Evolutionary conservation across 305 asterid genomes (phyloP).

Genomic region (Plantago coronopus): DNA sequence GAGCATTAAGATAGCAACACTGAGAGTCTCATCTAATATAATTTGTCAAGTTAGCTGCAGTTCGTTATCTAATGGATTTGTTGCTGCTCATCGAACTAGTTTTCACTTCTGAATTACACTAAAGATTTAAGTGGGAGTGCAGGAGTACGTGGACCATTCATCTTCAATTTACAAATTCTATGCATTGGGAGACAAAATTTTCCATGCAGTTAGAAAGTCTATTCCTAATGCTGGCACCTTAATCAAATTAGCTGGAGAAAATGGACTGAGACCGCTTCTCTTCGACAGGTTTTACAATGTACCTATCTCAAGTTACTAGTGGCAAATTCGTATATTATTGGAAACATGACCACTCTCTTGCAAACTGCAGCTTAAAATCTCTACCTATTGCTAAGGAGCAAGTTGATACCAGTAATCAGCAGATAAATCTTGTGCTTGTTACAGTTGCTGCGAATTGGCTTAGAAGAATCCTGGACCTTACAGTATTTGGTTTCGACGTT

Average conservation of each 20-base stretch:
- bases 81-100: slow-evolving; percentile 25
- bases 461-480: slow-evolving; percentile 65
- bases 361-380: slow-evolving; percentile 72
- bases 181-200: slow-evolving; percentile 71
- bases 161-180: slow-evolving; percentile 81
- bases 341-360: slow-evolving; percentile 18
- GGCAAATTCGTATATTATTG: slow-evolving; percentile 13
- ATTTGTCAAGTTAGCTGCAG: slow-evolving; percentile 9
- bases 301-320: slow-evolving; percentile 9
- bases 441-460: slow-evolving; percentile 75
- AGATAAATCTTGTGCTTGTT: slow-evolving; percentile 68
- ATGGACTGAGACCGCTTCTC: slow-evolving; percentile 59
- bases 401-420: slow-evolving; percentile 33
- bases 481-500: slow-evolving; percentile 88
- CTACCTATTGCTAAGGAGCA: slow-evolving; percentile 62
- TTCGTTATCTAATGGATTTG: slow-evolving; percentile 18
- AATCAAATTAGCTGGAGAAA: slow-evolving; percentile 49
- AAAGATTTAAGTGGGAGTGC: slow-evolving; percentile 31
- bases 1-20: neutral
- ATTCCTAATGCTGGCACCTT: slow-evolving; percentile 77
- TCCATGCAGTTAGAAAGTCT: slow-evolving; percentile 79
- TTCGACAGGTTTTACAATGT: slow-evolving; percentile 66
- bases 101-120: slow-evolving; percentile 22
- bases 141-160: slow-evolving; percentile 96
- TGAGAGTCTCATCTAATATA: neutral